A percentile compares a stretch with the other conserved stretches of the same genome.
phyloP scores from a whole-genome alignment of 1,139 yeast species.

The Protomyces inundatus region DNA sequence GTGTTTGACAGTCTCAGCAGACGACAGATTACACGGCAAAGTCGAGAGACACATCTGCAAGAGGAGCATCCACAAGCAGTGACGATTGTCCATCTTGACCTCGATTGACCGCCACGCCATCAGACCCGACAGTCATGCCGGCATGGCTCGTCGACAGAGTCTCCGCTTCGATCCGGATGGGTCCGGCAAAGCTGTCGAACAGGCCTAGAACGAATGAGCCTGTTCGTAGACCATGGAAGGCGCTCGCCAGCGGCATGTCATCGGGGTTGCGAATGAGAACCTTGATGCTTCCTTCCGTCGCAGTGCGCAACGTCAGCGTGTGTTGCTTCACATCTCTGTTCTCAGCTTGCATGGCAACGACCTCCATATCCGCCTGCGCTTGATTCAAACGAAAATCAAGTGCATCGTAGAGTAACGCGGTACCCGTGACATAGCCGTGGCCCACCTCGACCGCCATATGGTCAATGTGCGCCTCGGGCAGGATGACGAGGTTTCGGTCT shows the following conservation, averaged over 20 bases:
- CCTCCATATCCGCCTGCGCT: constrained; percentile 11
- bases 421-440: constrained; percentile 13
- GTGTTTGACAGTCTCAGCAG: not conserved
- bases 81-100: no score
- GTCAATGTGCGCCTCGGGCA: constrained; percentile 8
- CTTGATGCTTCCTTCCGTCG: not conserved
- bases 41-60: not conserved
- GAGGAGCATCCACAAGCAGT: no score
- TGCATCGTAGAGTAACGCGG: constrained; percentile 9
- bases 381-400: not conserved
- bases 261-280: constrained; percentile 7
- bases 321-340: not conserved
- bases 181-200: constrained; percentile 2
- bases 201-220: not conserved
- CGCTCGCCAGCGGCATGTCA: not conserved
- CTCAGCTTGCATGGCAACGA: constrained; percentile 7
- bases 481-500: not conserved
- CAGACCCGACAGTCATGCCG: no score
- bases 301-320: not conserved
- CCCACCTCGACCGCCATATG: not conserved
- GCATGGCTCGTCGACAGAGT: not conserved
- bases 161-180: not conserved
- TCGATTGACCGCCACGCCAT: no score
- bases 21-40: not conserved
- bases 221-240: constrained; percentile 2